Conservation (phyloP, 306 rosid genomes). For the Gillenia trifoliata region DNA sequence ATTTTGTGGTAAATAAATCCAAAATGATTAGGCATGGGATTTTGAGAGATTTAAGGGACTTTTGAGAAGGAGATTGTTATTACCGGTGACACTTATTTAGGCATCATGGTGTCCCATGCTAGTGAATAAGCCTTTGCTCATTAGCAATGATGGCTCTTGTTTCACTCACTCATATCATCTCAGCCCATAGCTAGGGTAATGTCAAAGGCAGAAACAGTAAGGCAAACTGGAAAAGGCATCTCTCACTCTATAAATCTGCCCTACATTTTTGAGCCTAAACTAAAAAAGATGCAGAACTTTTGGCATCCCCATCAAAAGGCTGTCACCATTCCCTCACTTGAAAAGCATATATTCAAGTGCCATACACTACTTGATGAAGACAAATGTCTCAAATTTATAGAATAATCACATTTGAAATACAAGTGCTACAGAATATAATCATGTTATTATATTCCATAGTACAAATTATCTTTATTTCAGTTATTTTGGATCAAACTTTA, state of each 20-base stretch:
- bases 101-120: constrained; percentile 58
- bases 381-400: constrained; percentile 10
- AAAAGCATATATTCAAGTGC: constrained; percentile 28
- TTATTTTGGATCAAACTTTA: no score
- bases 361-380: constrained; percentile 19
- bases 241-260: constrained; percentile 20
- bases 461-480: neutral
- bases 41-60: constrained; percentile 57
- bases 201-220: constrained; percentile 35
- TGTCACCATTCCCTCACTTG: constrained; percentile 29
- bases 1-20: constrained; percentile 16
- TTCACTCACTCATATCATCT: neutral
- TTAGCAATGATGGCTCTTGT: constrained; percentile 51
- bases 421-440: neutral
- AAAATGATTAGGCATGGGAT: constrained; percentile 56
- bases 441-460: neutral
- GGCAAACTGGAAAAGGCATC: constrained; percentile 21
- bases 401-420: neutral
- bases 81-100: constrained; percentile 37
- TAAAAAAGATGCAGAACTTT: constrained; percentile 42
- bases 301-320: constrained; percentile 40
- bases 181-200: constrained; percentile 10
- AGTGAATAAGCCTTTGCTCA: constrained; percentile 45
- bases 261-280: constrained; percentile 48
- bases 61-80: constrained; percentile 16